Conservation (phyloP, 306 rosid species). For the Alnus rubra region DNA sequence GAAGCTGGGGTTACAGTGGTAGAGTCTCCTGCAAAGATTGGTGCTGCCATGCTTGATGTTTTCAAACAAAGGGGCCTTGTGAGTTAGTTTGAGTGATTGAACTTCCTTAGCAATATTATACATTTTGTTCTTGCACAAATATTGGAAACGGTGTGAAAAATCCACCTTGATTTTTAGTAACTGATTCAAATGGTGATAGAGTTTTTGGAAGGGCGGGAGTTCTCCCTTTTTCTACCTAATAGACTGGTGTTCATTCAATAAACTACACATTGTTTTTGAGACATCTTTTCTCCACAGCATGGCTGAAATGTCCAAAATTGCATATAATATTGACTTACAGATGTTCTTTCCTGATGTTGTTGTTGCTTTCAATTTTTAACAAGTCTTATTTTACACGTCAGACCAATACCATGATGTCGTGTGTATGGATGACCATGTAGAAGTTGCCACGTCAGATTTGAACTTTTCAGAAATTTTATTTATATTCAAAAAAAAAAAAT, state of each 20-base stretch:
- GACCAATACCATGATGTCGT: too few relatives aligned
- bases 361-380: too few relatives aligned
- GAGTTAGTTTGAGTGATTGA: slow-evolving; percentile 34
- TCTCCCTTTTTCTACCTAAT: background rate
- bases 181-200: background rate
- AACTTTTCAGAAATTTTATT: too few relatives aligned
- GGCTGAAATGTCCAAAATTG: background rate
- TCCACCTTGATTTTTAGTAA: slow-evolving; percentile 6
- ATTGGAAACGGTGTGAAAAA: background rate
- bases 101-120: slow-evolving; percentile 12
- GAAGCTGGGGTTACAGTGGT: slow-evolving; percentile 96
- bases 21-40: slow-evolving; percentile 97
- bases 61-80: slow-evolving; percentile 94
- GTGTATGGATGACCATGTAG: too few relatives aligned
- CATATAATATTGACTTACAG: background rate
- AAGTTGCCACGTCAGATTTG: too few relatives aligned
- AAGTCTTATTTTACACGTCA: too few relatives aligned
- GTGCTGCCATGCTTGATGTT: slow-evolving; percentile 76
- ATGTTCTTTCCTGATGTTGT: background rate
- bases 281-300: background rate
- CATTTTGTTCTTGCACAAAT: background rate
- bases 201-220: background rate
- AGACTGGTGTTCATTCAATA: background rate
- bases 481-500: too few relatives aligned
- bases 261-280: background rate